These are phyloP conservation scores for Phialophora macrospora DNA, from an alignment of 2,329 filamentous ascomycete species.

Conservation along the genomic window DNA sequence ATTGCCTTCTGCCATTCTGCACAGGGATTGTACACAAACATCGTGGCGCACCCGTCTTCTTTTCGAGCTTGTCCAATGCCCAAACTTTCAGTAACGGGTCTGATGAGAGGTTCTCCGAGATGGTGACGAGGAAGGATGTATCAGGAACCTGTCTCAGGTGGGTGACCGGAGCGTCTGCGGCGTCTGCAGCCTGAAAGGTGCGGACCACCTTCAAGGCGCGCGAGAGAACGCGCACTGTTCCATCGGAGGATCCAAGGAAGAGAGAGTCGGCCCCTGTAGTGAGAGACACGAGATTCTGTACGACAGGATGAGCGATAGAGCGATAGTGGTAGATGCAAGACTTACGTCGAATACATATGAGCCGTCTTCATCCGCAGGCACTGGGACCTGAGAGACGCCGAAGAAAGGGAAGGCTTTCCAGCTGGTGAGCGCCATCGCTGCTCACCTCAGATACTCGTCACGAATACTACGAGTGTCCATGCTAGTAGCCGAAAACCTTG, in stretches of 20 bases:
- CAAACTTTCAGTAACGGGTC: slow-evolving; percentile 96
- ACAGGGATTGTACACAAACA: slow-evolving; percentile 86
- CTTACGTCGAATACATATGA: slow-evolving; percentile 78
- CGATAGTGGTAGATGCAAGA: slow-evolving; percentile 39
- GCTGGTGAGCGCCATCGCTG: slow-evolving; percentile 54
- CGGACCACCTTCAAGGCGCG: slow-evolving; percentile 84
- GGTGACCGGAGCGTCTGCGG: slow-evolving; percentile 68
- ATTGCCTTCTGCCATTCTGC: slow-evolving; percentile 87
- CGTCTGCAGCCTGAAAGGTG: slow-evolving; percentile 84
- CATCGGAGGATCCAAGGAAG: slow-evolving; percentile 85
- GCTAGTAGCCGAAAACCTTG: neutral
- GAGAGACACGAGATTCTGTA: slow-evolving; percentile 75
- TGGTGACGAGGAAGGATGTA: slow-evolving; percentile 81
- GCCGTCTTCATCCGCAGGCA: slow-evolving; percentile 75
- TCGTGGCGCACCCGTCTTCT: slow-evolving; percentile 86
- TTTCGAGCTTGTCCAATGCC: slow-evolving; percentile 91
- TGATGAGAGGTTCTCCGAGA: slow-evolving; percentile 79
- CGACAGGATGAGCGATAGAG: slow-evolving; percentile 27
- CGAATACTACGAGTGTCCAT: slow-evolving; percentile 2
- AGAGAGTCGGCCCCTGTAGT: slow-evolving; percentile 87
- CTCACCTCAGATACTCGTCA: slow-evolving; percentile 13
- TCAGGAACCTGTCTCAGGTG: slow-evolving; percentile 92
- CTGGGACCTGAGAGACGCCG: slow-evolving; percentile 83
- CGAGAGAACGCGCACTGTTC: slow-evolving; percentile 84
- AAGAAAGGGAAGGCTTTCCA: slow-evolving; percentile 99